A percentile compares a stretch with the other conserved stretches of the same genome.
Conservation (phyloP, 2,329 filamentous ascomycete species). For the Phoma herbarum region DNA sequence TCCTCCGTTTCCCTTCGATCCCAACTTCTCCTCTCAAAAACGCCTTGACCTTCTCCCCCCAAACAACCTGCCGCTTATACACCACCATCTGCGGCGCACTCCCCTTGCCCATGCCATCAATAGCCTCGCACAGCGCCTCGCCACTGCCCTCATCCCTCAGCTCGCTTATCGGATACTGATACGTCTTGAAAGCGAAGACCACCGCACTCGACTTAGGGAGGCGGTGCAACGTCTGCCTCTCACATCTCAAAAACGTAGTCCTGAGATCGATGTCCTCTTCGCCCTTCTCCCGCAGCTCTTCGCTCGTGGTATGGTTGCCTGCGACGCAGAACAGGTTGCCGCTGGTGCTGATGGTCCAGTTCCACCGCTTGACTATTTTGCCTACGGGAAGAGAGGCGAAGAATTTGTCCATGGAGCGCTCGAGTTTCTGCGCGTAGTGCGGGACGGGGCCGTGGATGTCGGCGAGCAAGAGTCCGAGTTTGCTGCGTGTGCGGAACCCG, state of each 20-base stretch:
- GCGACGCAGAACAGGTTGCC: constrained; percentile 51
- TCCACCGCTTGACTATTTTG: constrained; percentile 63
- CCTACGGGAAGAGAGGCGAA: constrained; percentile 64
- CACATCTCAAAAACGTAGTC: constrained; percentile 61
- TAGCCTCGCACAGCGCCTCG: constrained; percentile 63
- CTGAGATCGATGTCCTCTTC: constrained; percentile 52
- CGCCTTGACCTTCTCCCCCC: constrained; percentile 64
- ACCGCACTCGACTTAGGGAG: constrained; percentile 63
- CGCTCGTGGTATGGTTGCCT: constrained; percentile 55
- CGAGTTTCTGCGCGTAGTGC: constrained; percentile 64
- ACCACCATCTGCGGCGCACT: constrained; percentile 65
- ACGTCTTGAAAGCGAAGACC: constrained; percentile 71
- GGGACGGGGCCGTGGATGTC: constrained; percentile 69
- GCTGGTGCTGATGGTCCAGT: constrained; percentile 61
- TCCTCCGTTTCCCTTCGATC: constrained; percentile 12
- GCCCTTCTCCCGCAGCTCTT: constrained; percentile 42
- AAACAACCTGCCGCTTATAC: constrained; percentile 67
- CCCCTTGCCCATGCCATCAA: constrained; percentile 66
- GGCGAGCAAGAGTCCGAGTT: constrained; percentile 62
- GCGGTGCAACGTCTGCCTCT: constrained; percentile 69
- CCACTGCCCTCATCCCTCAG: constrained; percentile 66
- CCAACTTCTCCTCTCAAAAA: constrained; percentile 54
- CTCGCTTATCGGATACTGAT: constrained; percentile 64
- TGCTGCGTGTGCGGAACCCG: constrained; percentile 66
- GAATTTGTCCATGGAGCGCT: constrained; percentile 69